These are phyloP conservation scores for Metschnikowia anglica DNA, from an alignment of 805 yeast species.

Conservation along the genomic window DNA sequence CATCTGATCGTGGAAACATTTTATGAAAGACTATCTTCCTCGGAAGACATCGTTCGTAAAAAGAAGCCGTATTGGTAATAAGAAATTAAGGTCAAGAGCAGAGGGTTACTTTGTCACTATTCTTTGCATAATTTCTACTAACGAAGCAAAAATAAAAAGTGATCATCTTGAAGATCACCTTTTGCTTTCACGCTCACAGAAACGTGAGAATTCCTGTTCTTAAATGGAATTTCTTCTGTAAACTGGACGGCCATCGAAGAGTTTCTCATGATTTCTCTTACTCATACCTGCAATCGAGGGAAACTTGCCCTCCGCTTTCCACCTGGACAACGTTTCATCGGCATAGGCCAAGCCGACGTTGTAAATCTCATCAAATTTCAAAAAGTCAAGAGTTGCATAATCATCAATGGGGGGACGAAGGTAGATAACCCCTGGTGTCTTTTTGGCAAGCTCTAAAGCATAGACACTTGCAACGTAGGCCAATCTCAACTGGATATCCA, in stretches of 20 bases:
- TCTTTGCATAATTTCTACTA: too few species aligned
- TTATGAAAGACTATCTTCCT: conserved; percentile 29
- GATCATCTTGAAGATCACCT: too few species aligned
- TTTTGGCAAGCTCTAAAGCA: conserved; percentile 85
- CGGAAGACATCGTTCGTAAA: conserved; percentile 12
- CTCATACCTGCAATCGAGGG: conserved; percentile 59
- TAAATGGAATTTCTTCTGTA: conserved; percentile 21
- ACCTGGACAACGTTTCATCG: conserved; percentile 49
- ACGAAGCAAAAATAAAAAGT: too few species aligned
- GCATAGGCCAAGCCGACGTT: conserved; percentile 79
- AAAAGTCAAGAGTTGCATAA: conserved; percentile 89
- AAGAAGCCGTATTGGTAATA: neutral
- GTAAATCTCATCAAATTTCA: conserved; percentile 86
- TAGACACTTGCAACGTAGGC: conserved; percentile 95
- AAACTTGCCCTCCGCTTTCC: conserved; percentile 53
- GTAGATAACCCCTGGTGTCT: conserved; percentile 79
- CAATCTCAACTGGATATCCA: conserved; percentile 88
- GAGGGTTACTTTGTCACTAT: too few species aligned
- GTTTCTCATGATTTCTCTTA: conserved; percentile 10
- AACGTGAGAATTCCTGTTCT: neutral
- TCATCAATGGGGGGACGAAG: conserved; percentile 92
- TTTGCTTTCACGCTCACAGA: too few species aligned
- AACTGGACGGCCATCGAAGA: conserved; percentile 6
- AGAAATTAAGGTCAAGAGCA: too few species aligned
- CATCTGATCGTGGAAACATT: conserved; percentile 18